A percentile compares a stretch with the other conserved stretches of the same genome.
Evolutionary conservation across 805 yeast species (phyloP).

Genomic region (Kodamaea laetipori): DNA sequence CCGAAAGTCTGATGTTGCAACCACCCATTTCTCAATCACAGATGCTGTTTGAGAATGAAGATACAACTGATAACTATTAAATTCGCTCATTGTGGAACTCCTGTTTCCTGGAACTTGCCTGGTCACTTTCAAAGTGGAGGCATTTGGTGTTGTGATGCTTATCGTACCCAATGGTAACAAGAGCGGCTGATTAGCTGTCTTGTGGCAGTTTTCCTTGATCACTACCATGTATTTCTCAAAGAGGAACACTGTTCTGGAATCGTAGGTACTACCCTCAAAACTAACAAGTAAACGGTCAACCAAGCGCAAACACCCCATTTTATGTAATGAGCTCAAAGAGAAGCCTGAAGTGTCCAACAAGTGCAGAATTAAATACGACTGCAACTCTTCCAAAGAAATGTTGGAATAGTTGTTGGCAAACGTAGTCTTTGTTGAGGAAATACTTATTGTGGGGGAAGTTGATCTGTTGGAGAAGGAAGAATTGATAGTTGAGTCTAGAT

Average conservation of each 20-base stretch:
- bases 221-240: constrained; percentile 37
- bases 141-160: constrained; percentile 21
- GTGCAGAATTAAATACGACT: constrained; percentile 30
- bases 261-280: constrained; percentile 13
- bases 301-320: constrained; percentile 38
- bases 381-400: constrained; percentile 29
- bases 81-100: background rate
- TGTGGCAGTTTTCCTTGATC: constrained; percentile 18
- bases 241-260: constrained; percentile 27
- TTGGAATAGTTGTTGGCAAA: constrained; percentile 18
- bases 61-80: constrained; percentile 17
- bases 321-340: constrained; percentile 27
- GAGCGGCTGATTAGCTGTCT: constrained; percentile 12
- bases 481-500: background rate
- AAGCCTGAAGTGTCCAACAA: constrained; percentile 29
- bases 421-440: constrained; percentile 9
- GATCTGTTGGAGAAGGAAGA: background rate
- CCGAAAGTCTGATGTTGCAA: constrained; percentile 37
- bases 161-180: constrained; percentile 9
- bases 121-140: constrained; percentile 26
- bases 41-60: constrained; percentile 31
- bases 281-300: constrained; percentile 37
- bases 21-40: constrained; percentile 48
- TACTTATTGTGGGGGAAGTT: constrained; percentile 5
- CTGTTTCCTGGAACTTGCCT: constrained; percentile 7